These are phyloP conservation scores for Periconia sp. DNA, from an alignment of 2,329 filamentous ascomycete species.

Conservation along the genomic window DNA sequence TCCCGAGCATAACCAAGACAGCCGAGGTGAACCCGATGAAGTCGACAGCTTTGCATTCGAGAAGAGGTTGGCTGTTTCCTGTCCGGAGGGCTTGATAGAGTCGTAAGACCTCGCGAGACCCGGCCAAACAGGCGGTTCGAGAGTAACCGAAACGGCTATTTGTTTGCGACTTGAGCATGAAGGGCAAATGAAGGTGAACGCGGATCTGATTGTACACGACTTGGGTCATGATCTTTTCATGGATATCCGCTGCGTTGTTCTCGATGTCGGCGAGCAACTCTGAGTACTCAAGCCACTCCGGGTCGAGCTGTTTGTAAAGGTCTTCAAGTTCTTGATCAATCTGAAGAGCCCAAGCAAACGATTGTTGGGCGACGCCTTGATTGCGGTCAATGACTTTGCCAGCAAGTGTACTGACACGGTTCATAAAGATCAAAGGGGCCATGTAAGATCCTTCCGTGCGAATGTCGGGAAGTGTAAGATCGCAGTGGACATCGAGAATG, in stretches of 20 bases:
- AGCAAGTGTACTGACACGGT: conserved; percentile 41
- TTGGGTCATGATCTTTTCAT: conserved; percentile 45
- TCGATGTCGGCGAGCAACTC: conserved; percentile 29
- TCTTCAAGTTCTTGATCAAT: conserved; percentile 48
- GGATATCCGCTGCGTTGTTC: conserved; percentile 37
- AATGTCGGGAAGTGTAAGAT: conserved; percentile 32
- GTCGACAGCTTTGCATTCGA: conserved; percentile 51
- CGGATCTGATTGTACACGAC: conserved; percentile 50
- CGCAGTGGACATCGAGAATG: conserved; percentile 43
- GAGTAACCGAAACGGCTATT: conserved; percentile 44
- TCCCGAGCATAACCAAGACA: conserved; percentile 47
- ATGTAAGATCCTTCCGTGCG: conserved; percentile 23
- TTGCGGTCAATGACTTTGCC: conserved; percentile 49
- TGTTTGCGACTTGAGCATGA: conserved; percentile 44
- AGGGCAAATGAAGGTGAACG: conserved; percentile 50
- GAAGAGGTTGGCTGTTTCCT: conserved; percentile 39
- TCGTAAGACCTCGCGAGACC: conserved; percentile 45
- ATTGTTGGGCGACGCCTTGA: conserved; percentile 39
- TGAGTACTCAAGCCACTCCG: conserved; percentile 42
- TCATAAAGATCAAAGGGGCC: conserved; percentile 35
- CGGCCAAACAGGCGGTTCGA: conserved; percentile 43
- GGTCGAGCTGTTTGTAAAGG: conserved; percentile 40
- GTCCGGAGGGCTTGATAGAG: conserved; percentile 44
- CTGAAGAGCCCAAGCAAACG: conserved; percentile 43
- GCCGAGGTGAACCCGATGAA: conserved; percentile 52